A percentile compares a stretch with the other conserved stretches of the same genome.
Evolutionary conservation across 768 basidiomycete genomes (phyloP).

Genomic region (Tylopilus rubrobrunneus): DNA sequence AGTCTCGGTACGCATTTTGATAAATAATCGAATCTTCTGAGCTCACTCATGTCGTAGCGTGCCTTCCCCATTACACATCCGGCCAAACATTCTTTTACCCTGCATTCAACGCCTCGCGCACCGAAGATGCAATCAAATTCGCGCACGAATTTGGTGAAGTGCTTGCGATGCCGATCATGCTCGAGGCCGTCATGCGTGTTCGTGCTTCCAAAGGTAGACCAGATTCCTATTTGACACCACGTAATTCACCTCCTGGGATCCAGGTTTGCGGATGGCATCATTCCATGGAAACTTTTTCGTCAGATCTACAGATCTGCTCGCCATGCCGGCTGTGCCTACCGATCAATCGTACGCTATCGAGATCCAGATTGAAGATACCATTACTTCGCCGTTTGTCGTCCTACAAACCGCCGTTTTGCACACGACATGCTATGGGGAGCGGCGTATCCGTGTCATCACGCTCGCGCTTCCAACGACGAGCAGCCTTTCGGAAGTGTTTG

Average conservation of each 20-base stretch:
- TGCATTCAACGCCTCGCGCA: conserved; percentile 90
- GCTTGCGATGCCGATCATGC: conserved; percentile 88
- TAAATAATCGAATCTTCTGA: background rate
- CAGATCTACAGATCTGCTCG: conserved; percentile 91
- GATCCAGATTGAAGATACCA: conserved; percentile 90
- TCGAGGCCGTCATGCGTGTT: conserved; percentile 97
- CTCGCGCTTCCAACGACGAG: conserved; percentile 84
- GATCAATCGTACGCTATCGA: conserved; percentile 97
- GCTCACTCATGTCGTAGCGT: conserved; percentile 47
- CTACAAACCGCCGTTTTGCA: conserved; percentile 94
- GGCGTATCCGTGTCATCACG: conserved; percentile 88
- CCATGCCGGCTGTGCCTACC: conserved; percentile 94
- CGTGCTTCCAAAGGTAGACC: conserved; percentile 86
- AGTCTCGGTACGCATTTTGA: conserved; percentile 58
- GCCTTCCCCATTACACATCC: conserved; percentile 93
- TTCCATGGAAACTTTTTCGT: conserved; percentile 99
- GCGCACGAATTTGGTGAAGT: conserved; percentile 96
- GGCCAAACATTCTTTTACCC: conserved; percentile 99
- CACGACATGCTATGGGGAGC: conserved; percentile 90
- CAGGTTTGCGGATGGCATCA: conserved; percentile 89
- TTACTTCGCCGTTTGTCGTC: conserved; percentile 88
- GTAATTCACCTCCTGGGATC: background rate
- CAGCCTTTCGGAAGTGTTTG: conserved; percentile 85
- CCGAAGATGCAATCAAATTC: conserved; percentile 97
- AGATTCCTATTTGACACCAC: background rate